Evolutionary conservation across 768 basidiomycete genomes (phyloP).

Genomic region (Serendipita sp.): DNA sequence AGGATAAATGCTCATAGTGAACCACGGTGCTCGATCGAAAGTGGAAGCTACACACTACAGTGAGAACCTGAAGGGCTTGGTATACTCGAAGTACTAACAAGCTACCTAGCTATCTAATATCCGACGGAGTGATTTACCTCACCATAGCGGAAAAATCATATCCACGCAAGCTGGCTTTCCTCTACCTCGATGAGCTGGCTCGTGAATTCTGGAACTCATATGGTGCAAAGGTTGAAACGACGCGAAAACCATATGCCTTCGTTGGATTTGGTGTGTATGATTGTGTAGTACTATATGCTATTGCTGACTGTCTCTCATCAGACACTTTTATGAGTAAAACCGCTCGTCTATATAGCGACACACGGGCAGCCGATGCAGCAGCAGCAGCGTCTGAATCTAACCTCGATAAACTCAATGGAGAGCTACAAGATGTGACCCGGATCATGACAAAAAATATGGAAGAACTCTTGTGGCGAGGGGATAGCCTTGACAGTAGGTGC

Average conservation of each 20-base stretch:
- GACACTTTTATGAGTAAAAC: constrained; percentile 99
- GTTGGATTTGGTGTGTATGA: constrained; percentile 77
- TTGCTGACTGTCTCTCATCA: constrained; percentile 18
- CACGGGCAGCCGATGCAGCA: constrained; percentile 63
- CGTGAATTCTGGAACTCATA: constrained; percentile 92
- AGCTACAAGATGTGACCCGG: constrained; percentile 91
- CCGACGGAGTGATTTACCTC: constrained; percentile 87
- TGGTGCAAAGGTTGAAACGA: constrained; percentile 81
- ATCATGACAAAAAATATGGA: constrained; percentile 99
- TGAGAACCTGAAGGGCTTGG: constrained; percentile 28
- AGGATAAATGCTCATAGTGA: constrained; percentile 89
- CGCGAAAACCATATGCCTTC: constrained; percentile 95
- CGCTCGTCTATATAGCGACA: constrained; percentile 85
- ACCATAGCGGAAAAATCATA: constrained; percentile 95
- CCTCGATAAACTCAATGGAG: constrained; percentile 83
- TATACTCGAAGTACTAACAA: not conserved
- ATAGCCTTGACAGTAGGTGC: constrained; percentile 79
- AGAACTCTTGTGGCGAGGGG: constrained; percentile 93
- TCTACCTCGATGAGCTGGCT: constrained; percentile 89
- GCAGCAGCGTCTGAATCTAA: constrained; percentile 30
- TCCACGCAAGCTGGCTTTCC: constrained; percentile 92
- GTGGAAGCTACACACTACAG: constrained; percentile 92
- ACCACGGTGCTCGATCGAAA: constrained; percentile 92
- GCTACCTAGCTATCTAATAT: constrained; percentile 69
- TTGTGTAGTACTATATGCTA: not conserved